Evolutionary conservation across 345 rosid genomes (phyloP), one percentile per base, ranked within the genome.

Genomic region (Nasturtium officinale): DNA sequence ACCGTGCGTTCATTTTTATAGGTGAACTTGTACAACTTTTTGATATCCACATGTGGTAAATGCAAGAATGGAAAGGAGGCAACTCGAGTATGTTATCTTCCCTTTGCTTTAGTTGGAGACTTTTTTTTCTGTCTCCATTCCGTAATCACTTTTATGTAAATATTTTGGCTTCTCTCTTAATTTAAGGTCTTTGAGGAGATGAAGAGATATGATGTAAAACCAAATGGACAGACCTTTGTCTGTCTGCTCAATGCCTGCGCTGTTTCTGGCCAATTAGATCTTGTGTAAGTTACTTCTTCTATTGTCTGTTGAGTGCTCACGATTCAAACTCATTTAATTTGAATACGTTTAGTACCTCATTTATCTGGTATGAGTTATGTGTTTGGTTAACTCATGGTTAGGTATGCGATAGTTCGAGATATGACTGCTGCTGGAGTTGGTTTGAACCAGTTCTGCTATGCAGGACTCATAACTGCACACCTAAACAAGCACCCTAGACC

Each of bases 341-440:
- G 26, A 18, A 26, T 35, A 32, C 46, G 46, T 50, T 40, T 17
- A 6, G 48, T 43, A 43, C 4, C 17, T 43, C 7, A 15, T 57
- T 71, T 66, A 38, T 65, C n/a, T 11, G 16, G 26, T 56, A 9
- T 13, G 12, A 47, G 47, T 9, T 5, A 17, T 26, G 30, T 35
- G 6, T 20, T 28, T 25, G 26, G 26, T 37, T 71, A 48, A 23
- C 51, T 15, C 26, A 16, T 66, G 35, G 67, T 60, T 85, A 91
- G 98, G 71, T 84, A 84, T 71, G 92, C 90, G 35, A 90, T 95
- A 73, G 90, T 95, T 25, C 92, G 97, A 61, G 99, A 95, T 80
- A 95, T 95, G 99, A 88, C 99, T 72, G 94, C 96, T 51, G 97
- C 93, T 72, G 99, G 92, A 80, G 96, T 85, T 70, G 96, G 84